Percentiles rank a stretch among this genome's conserved stretches.
Conservation (phyloP, 768 basidiomycete genomes). For the Russula olivacea region DNA sequence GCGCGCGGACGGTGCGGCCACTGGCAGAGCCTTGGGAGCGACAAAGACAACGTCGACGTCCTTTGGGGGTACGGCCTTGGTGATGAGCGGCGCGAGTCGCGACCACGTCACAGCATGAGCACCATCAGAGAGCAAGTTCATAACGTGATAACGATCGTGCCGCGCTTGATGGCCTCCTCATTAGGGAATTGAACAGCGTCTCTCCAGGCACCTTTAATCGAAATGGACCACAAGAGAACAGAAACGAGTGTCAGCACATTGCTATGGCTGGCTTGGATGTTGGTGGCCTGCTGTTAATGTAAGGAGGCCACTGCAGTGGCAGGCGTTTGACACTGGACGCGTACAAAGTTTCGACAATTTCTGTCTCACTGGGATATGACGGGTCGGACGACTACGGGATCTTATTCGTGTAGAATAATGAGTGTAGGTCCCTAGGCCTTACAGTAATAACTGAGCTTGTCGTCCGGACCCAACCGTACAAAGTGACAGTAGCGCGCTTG, state of each 20-base stretch:
- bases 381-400: too few relatives aligned
- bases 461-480: too few relatives aligned
- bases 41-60: constrained; percentile 99
- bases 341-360: too few relatives aligned
- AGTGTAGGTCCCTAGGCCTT: too few relatives aligned
- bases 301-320: too few relatives aligned
- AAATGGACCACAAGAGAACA: constrained; percentile 2
- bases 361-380: too few relatives aligned
- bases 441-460: too few relatives aligned
- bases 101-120: constrained; percentile 97
- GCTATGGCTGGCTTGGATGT: too few relatives aligned
- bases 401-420: too few relatives aligned
- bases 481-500: too few relatives aligned
- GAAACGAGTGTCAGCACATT: background rate
- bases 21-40: constrained; percentile 97
- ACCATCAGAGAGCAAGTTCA: constrained; percentile 99
- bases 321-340: too few relatives aligned
- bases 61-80: constrained; percentile 87
- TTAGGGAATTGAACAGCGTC: constrained; percentile 97
- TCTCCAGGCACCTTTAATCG: constrained; percentile 78
- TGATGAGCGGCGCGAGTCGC: constrained; percentile 84
- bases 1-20: constrained; percentile 96
- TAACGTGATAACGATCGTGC: constrained; percentile 99
- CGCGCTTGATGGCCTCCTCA: constrained; percentile 91
- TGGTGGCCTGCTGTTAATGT: too few relatives aligned